Percentiles rank a stretch among this genome's conserved stretches.
These are phyloP conservation scores for Magnaporthiopsis rhizophila DNA, from an alignment of 2,329 filamentous ascomycete genomes.

Conservation along the genomic window DNA sequence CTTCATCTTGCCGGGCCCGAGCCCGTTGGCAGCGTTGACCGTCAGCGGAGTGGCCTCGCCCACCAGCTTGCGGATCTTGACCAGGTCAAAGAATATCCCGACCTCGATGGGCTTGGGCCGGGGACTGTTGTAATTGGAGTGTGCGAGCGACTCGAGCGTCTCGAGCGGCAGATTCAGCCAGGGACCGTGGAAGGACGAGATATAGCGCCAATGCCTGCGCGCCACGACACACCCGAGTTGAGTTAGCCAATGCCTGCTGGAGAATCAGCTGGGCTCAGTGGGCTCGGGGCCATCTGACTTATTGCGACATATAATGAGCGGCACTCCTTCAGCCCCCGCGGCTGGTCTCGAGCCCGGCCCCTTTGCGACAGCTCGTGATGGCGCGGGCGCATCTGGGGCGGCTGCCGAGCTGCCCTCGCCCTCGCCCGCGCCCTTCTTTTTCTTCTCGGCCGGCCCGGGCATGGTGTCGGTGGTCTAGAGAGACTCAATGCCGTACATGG, in stretches of 20 bases:
- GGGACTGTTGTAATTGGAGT: constrained; percentile 71
- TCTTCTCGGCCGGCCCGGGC: constrained; percentile 1
- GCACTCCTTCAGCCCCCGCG: constrained; percentile 24
- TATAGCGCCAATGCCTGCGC: constrained; percentile 72
- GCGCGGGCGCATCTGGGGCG: neutral
- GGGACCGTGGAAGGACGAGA: constrained; percentile 74
- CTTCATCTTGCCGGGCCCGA: constrained; percentile 48
- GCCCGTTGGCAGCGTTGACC: constrained; percentile 64
- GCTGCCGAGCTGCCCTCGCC: neutral
- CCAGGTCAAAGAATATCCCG: constrained; percentile 72
- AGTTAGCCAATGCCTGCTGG: neutral
- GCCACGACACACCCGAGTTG: neutral
- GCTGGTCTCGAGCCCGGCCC: constrained; percentile 15
- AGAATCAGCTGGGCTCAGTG: constrained; percentile 8
- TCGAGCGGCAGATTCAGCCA: constrained; percentile 76
- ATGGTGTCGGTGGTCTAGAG: neutral
- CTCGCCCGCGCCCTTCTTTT: constrained; percentile 2
- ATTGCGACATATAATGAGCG: constrained; percentile 57
- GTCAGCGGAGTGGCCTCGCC: constrained; percentile 74
- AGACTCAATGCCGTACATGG: neutral
- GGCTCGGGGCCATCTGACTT: constrained; percentile 44
- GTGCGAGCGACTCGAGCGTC: constrained; percentile 69
- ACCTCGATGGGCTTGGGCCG: constrained; percentile 71
- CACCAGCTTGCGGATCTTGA: constrained; percentile 72
- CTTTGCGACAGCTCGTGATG: neutral